phyloP scores from a whole-genome alignment of 192 early-diverging fungal species.

The Backusella mclennaniae region DNA sequence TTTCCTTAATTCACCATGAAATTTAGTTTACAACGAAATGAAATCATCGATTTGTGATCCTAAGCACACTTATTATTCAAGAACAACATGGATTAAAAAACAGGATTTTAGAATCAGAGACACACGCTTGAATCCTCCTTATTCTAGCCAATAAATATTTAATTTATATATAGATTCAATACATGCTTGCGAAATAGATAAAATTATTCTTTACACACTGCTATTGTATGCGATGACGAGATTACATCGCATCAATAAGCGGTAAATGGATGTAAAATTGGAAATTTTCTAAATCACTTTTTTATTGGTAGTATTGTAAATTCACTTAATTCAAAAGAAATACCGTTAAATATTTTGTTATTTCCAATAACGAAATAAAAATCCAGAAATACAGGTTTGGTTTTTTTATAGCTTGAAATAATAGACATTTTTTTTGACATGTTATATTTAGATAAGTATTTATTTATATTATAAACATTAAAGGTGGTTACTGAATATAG shows the following conservation, averaged over 20 bases:
- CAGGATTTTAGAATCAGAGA: neutral
- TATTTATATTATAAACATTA: neutral
- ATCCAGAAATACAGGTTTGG: neutral
- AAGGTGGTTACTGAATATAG: neutral
- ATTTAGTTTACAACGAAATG: neutral
- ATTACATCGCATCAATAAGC: neutral
- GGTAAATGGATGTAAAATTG: neutral
- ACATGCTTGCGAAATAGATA: too few relatives aligned
- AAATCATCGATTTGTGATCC: neutral
- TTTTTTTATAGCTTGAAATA: neutral
- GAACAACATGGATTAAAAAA: neutral
- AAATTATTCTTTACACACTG: too few relatives aligned
- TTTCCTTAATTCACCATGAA: neutral
- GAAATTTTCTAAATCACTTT: neutral
- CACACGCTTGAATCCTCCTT: neutral
- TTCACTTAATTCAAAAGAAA: neutral
- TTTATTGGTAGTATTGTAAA: neutral
- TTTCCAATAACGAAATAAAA: neutral
- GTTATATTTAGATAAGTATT: neutral
- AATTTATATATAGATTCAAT: neutral
- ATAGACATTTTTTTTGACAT: neutral
- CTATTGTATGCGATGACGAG: too few relatives aligned
- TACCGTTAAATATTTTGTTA: neutral
- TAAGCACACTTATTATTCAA: neutral
- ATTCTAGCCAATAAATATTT: neutral